These are phyloP conservation scores for Sporothrix pseudoabietina DNA, from an alignment of 2,329 filamentous ascomycete genomes.

Conservation along the genomic window DNA sequence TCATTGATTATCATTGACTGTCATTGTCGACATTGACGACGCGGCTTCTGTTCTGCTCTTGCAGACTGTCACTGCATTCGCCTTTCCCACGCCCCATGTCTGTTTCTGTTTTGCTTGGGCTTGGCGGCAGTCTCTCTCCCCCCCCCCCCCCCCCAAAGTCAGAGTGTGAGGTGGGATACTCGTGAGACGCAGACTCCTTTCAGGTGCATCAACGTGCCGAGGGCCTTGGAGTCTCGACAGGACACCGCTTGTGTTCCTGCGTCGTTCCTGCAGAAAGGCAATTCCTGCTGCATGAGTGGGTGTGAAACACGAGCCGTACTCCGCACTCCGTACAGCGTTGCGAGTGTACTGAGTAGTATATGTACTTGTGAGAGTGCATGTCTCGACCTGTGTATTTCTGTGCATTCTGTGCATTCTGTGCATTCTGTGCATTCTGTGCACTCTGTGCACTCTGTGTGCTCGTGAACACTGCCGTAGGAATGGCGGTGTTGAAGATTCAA, in stretches of 20 bases:
- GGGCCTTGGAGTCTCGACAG: neutral
- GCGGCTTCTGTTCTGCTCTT: neutral
- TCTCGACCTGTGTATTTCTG: too few relatives aligned
- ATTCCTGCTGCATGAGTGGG: slow-evolving; percentile 16
- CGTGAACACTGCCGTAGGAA: neutral
- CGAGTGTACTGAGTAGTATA: neutral
- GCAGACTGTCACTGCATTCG: neutral
- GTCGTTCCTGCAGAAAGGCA: slow-evolving; percentile 16
- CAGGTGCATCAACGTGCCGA: slow-evolving; percentile 21
- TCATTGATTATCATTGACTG: neutral
- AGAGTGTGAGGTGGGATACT: slow-evolving; percentile 17
- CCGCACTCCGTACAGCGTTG: slow-evolving; percentile 19
- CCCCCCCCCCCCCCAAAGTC: too few relatives aligned
- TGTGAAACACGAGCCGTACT: slow-evolving; percentile 10
- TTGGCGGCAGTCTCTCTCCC: neutral
- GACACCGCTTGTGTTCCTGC: slow-evolving; percentile 24
- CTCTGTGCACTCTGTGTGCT: neutral
- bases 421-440: too few relatives aligned
- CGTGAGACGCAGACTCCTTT: slow-evolving; percentile 21
- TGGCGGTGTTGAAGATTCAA: slow-evolving; percentile 20
- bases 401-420: neutral
- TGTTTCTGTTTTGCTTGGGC: neutral
- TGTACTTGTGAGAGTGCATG: too few relatives aligned
- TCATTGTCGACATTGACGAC: neutral
- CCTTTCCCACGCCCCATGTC: slow-evolving; percentile 1